These are phyloP conservation scores for Malbranchea cinnamomea DNA, from an alignment of 2,329 filamentous ascomycete species.

Conservation along the genomic window DNA sequence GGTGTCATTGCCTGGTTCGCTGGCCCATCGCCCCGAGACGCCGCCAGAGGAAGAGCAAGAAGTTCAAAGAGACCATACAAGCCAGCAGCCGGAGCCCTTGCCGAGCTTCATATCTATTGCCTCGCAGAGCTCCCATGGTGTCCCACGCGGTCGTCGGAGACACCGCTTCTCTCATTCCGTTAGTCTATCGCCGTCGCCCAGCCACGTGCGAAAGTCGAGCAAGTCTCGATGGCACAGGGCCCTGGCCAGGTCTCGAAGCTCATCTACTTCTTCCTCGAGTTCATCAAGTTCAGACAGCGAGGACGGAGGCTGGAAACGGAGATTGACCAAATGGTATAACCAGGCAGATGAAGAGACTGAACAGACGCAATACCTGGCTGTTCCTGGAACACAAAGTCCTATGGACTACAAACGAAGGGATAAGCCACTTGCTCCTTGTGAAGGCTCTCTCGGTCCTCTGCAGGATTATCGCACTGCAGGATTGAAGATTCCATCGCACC, in stretches of 20 bases:
- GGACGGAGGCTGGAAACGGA: no score
- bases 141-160: constrained; percentile 41
- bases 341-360: no score
- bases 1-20: no score
- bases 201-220: constrained; percentile 32
- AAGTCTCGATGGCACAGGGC: constrained; percentile 40
- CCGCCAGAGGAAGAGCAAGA: neutral
- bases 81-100: constrained; percentile 16
- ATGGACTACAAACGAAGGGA: neutral
- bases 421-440: neutral
- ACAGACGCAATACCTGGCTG: no score
- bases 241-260: constrained; percentile 35
- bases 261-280: constrained; percentile 45
- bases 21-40: no score
- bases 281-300: no score
- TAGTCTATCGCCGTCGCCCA: constrained; percentile 41
- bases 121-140: constrained; percentile 15
- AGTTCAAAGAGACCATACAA: neutral
- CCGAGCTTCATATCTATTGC: constrained; percentile 25
- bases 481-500: no score
- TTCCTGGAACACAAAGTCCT: no score
- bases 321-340: no score
- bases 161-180: constrained; percentile 46
- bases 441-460: no score
- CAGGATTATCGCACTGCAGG: no score